A percentile compares a stretch with the other conserved stretches of the same genome.
These are phyloP conservation scores for Colletotrichum endophyticum DNA, from an alignment of 2,329 filamentous ascomycete genomes.

Conservation along the genomic window DNA sequence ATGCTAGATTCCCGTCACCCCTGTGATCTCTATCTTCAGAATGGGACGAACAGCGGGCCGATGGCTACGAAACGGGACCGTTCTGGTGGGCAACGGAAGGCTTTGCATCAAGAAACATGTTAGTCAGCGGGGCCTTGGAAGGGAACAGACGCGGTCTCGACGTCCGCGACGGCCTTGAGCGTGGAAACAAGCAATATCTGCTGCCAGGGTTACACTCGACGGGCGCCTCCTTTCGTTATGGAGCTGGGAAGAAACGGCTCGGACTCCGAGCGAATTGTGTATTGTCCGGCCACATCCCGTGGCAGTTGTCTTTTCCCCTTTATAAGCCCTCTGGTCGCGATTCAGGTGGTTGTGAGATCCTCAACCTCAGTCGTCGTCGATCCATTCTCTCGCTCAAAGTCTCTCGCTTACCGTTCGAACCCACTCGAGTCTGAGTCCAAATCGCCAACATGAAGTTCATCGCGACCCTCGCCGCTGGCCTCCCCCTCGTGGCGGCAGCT, in stretches of 20 bases:
- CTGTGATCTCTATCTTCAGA: background rate
- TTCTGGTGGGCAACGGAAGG: background rate
- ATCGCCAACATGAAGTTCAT: background rate
- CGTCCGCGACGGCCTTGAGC: background rate
- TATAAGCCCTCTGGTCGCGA: background rate
- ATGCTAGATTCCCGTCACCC: constrained; percentile 7
- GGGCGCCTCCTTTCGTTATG: background rate
- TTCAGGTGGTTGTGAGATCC: background rate
- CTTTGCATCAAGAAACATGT: background rate
- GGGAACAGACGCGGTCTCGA: background rate
- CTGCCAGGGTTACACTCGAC: background rate
- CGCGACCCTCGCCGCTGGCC: constrained; percentile 1
- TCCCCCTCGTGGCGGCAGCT: constrained; percentile 10
- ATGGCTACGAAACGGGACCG: background rate
- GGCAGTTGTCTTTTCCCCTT: background rate
- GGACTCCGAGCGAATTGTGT: background rate
- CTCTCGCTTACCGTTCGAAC: background rate
- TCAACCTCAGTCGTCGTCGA: background rate
- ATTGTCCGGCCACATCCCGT: background rate
- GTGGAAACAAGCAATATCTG: background rate
- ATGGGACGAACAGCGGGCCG: constrained; percentile 6
- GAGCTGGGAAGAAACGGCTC: background rate
- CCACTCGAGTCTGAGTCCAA: background rate
- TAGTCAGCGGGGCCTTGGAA: background rate
- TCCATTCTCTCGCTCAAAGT: background rate